Base-by-base conservation (phyloP, 495 filamentous ascomycete genomes). In the Cladorrhinum samala region DNA sequence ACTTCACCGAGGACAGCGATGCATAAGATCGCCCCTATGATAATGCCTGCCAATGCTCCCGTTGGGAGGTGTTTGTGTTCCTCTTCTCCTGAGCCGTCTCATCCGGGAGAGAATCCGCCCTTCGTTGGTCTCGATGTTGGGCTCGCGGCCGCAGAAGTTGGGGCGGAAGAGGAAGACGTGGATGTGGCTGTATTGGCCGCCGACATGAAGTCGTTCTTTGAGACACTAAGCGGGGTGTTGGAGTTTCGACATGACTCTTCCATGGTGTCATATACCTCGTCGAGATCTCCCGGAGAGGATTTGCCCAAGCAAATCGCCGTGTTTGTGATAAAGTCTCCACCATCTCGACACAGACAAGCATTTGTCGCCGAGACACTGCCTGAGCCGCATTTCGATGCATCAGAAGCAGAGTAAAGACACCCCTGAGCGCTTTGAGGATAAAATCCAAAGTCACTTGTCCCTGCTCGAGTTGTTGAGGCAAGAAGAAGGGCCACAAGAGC, bases 291-390 rank as follows among this genome's bases (percentile, higher is more conserved):
- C 9, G 58, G 53, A 16, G 64, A 66, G 11, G 56, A 23, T 37
- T 46, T 54, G 9, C 70, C 70, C 40, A 77, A 57, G 49, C 75
- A 77, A 9, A 41, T 38, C 2, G 75, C 75, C 33, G 72, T 57
- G 25, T 65, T 63, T 38, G 68, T 68, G 46, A 76, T 60, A 52
- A 77, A 77, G 57, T 72, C 64, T 2, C 68, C 68, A 16, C 62
- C 60, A 55, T 76, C 76, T 50, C 48, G 58, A 51, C 75, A 77
- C 0, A 77, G 54, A 24, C 75, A 77, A 5, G 56, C 39, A 47
- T 76, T 77, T n/a, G 71, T 57, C 24, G 64, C 60, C 9, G 46
- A 3, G 0, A 67, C 67, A 1, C 68, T 64, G 11, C 50, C 56
- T 3, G 65, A 61, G 18, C 54, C 49, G 49, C 74, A 75, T 19